Evolutionary conservation across 139 green algal species (phyloP).

Genomic region (Chlamydomonas sp.): DNA sequence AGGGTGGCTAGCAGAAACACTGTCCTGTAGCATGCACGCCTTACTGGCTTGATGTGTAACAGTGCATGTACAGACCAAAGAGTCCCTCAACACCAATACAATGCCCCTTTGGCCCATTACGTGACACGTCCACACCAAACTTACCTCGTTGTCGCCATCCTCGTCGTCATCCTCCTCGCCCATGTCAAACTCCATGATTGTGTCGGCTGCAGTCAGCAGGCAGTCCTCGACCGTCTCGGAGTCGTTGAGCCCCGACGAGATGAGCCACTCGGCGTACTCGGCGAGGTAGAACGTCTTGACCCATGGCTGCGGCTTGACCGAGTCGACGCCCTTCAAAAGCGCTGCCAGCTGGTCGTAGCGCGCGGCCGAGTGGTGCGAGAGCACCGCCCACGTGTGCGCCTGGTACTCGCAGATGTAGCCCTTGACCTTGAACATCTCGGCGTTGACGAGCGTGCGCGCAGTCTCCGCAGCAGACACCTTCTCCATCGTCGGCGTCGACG

Average conservation of each 20-base stretch:
- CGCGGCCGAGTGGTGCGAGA: constrained; percentile 23
- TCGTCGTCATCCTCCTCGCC: constrained; percentile 31
- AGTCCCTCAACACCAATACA: no score
- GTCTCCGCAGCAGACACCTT: no score
- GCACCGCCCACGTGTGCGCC: constrained; percentile 29
- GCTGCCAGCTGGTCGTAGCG: constrained; percentile 31
- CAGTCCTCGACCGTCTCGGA: constrained; percentile 31
- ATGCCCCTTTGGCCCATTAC: no score
- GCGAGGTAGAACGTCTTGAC: constrained; percentile 29
- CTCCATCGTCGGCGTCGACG: no score
- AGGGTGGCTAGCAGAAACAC: no score
- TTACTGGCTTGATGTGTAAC: no score
- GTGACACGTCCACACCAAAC: no score
- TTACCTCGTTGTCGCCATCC: no score
- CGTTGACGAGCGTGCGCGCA: constrained; percentile 26
- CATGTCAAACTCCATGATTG: constrained; percentile 37
- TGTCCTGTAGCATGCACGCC: no score
- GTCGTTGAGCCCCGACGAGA: constrained; percentile 26
- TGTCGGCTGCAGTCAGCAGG: constrained; percentile 32
- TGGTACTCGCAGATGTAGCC: constrained; percentile 36
- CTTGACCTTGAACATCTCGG: constrained; percentile 37
- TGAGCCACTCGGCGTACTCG: constrained; percentile 44
- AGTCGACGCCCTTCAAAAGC: constrained; percentile 11
- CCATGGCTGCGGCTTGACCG: constrained; percentile 21
- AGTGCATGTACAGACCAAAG: no score